These are phyloP conservation scores for Pyricularia pennisetigena DNA, from an alignment of 2,329 filamentous ascomycete species.

Conservation along the genomic window DNA sequence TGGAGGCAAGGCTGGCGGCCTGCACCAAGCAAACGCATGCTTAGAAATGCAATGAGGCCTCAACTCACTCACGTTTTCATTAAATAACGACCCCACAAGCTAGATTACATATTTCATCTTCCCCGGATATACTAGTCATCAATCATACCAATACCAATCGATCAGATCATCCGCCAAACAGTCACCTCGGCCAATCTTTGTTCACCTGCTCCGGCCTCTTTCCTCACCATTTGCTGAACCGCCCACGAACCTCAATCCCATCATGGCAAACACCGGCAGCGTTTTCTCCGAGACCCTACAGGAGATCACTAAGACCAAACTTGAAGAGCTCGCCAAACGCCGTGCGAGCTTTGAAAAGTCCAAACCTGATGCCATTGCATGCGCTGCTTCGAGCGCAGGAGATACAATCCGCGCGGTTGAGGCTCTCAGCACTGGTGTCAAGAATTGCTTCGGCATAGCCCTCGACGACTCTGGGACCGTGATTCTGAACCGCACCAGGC, in stretches of 20 bases:
- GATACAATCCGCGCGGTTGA: neutral
- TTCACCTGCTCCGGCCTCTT: neutral
- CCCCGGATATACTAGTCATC: neutral
- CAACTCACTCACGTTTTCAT: neutral
- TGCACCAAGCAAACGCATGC: neutral
- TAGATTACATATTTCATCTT: neutral
- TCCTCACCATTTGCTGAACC: neutral
- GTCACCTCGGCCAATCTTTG: neutral
- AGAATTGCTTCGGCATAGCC: slow-evolving; percentile 22
- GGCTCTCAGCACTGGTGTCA: slow-evolving; percentile 23
- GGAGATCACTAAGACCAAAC: slow-evolving; percentile 32
- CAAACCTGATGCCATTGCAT: slow-evolving; percentile 20
- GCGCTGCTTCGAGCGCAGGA: slow-evolving; percentile 1
- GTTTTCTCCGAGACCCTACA: slow-evolving; percentile 31
- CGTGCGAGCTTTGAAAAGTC: slow-evolving; percentile 24
- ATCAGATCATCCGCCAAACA: neutral
- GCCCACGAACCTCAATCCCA: neutral
- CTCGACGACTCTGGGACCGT: slow-evolving; percentile 18
- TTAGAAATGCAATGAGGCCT: neutral
- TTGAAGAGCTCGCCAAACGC: slow-evolving; percentile 30
- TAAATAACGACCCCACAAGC: neutral
- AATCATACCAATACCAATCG: neutral
- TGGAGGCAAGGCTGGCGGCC: neutral
- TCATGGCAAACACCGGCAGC: neutral
- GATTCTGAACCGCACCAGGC: slow-evolving; percentile 12